These are phyloP conservation scores for Coccomyxa sp. DNA, from an alignment of 139 green algal species.

Conservation along the genomic window DNA sequence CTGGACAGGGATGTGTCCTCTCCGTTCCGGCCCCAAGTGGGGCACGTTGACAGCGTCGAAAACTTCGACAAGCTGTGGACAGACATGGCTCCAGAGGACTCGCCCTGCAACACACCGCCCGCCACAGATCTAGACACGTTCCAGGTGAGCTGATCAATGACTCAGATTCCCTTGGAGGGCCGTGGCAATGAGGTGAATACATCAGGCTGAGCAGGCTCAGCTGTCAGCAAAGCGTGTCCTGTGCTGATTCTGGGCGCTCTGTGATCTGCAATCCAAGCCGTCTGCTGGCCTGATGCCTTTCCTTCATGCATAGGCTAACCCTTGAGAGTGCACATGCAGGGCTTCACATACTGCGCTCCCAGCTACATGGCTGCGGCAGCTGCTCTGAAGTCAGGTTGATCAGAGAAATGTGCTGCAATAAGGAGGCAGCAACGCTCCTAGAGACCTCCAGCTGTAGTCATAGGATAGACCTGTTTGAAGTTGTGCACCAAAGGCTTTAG, in stretches of 20 bases:
- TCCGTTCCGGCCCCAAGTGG: slow-evolving; percentile 77
- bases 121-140: slow-evolving; percentile 3
- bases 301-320: background rate
- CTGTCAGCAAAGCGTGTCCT: no score
- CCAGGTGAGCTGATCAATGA: background rate
- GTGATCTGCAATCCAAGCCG: no score
- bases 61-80: slow-evolving; percentile 91
- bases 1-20: slow-evolving; percentile 36
- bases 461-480: no score
- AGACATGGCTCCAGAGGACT: slow-evolving; percentile 64
- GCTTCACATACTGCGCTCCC: slow-evolving; percentile 66
- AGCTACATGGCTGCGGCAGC: background rate
- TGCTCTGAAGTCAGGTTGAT: no score
- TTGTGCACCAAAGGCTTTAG: no score
- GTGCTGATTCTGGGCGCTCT: no score
- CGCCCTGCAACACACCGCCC: slow-evolving; percentile 57
- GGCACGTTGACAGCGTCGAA: slow-evolving; percentile 39
- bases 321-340: slow-evolving; percentile 43
- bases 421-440: no score
- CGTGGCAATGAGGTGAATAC: background rate
- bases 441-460: no score
- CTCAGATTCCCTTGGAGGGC: background rate
- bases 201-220: background rate
- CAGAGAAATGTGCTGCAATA: no score
- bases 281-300: no score